A percentile compares a stretch with the other conserved stretches of the same genome.
Evolutionary conservation across 2,329 filamentous ascomycete genomes (phyloP).

Genomic region (Nothophaeocryptopus gaeumannii): DNA sequence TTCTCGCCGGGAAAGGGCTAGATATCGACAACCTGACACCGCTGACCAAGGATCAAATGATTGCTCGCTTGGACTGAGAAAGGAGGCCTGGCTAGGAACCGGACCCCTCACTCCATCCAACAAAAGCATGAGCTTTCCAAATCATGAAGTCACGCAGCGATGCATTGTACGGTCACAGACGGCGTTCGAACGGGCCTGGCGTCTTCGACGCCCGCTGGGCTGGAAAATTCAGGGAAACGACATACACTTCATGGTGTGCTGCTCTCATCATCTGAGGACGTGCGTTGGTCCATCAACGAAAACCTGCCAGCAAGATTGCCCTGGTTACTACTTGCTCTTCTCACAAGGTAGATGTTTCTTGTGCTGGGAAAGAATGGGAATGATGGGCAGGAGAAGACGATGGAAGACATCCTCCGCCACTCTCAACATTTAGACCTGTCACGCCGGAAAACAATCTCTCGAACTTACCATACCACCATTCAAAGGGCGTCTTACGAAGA

Average conservation of each 20-base stretch:
- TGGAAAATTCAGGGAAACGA: conserved; percentile 14
- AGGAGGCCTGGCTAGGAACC: conserved; percentile 3
- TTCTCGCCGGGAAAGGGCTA: conserved; percentile 69
- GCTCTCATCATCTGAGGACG: conserved; percentile 5
- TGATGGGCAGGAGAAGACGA: conserved; percentile 6
- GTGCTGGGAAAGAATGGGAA: conserved; percentile 10
- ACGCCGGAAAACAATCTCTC: neutral
- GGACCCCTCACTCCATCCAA: conserved; percentile 8
- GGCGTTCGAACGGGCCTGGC: conserved; percentile 30
- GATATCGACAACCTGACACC: conserved; percentile 94
- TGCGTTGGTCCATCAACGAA: conserved; percentile 12
- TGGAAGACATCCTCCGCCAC: neutral
- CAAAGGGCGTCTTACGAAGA: neutral
- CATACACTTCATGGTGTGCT: conserved; percentile 11
- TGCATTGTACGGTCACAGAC: conserved; percentile 29
- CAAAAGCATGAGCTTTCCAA: conserved; percentile 25
- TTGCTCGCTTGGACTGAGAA: conserved; percentile 84
- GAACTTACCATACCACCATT: neutral
- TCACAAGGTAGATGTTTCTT: conserved; percentile 22
- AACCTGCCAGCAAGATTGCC: conserved; percentile 3
- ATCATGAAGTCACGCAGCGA: conserved; percentile 42
- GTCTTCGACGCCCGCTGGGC: conserved; percentile 22
- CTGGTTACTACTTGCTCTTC: conserved; percentile 13
- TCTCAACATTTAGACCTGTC: too few relatives aligned
- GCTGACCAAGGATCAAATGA: conserved; percentile 91